Evolutionary conservation across 371 early-diverging fungal genomes (phyloP).

Genomic region (Apophysomyces trapeziformis): DNA sequence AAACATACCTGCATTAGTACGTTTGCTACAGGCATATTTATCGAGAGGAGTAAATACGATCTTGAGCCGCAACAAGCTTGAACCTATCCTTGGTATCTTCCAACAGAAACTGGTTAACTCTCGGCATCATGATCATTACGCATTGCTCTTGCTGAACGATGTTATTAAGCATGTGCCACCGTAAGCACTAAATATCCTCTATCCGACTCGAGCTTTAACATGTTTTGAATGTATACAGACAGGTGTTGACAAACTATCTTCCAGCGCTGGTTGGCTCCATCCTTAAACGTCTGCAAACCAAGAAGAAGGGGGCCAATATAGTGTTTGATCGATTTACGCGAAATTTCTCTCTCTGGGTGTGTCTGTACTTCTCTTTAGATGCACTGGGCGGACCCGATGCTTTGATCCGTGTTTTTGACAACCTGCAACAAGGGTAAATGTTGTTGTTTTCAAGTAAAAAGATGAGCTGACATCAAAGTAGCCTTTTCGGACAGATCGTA

Average conservation of each 20-base stretch:
- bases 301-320: slow-evolving; percentile 53
- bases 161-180: slow-evolving; percentile 73
- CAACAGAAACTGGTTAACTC: slow-evolving; percentile 89
- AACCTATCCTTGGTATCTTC: slow-evolving; percentile 91
- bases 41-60: slow-evolving; percentile 70
- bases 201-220: background rate
- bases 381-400: slow-evolving; percentile 66
- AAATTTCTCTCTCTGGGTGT: slow-evolving; percentile 80
- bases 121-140: slow-evolving; percentile 84
- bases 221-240: slow-evolving; percentile 32
- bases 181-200: slow-evolving; percentile 46
- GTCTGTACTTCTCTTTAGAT: slow-evolving; percentile 68
- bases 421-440: slow-evolving; percentile 73
- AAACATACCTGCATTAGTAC: slow-evolving; percentile 93
- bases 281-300: slow-evolving; percentile 78
- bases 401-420: slow-evolving; percentile 75
- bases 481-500: slow-evolving; percentile 76
- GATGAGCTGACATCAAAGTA: slow-evolving; percentile 15
- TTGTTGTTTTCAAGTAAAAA: background rate
- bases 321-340: slow-evolving; percentile 66
- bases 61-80: slow-evolving; percentile 68
- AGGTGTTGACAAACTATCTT: slow-evolving; percentile 66
- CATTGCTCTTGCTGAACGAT: slow-evolving; percentile 77
- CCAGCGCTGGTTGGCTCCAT: slow-evolving; percentile 79
- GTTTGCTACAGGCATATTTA: slow-evolving; percentile 85